Base-by-base conservation (phyloP, 257 asterid species). In the Orobanche coerulescens region DNA sequence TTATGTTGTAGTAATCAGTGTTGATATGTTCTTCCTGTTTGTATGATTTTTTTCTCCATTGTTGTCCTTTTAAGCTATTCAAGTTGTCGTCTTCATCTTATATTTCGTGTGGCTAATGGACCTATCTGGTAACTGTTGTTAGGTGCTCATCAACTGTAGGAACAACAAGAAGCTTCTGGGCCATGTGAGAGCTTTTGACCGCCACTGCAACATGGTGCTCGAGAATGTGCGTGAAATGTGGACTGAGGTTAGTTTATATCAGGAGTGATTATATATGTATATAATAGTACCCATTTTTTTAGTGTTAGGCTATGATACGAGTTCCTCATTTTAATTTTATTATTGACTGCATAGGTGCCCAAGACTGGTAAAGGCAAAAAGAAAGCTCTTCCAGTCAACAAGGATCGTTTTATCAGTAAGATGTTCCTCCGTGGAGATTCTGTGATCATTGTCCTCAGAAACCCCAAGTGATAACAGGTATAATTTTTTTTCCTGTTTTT, bases 401-500 rank as follows among this genome's bases (percentile, higher is more conserved):
- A 85, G 66, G 96, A 88, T 67, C 80, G 93, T 56, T 88, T 88
- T 52, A 88, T 88, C 14, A 88, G 95, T 72, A 85, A 88, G 73
- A 85, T 88, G 96, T 88, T 88, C 44, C 95, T 88, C 62, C 88
- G 96, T 23, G 96, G 96, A 58, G 96, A 88, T 72, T 88, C 96
- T 24, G 96, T 88, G 67, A 83, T 85, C 81, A 88, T 85, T 73
- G 96, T 85, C 69, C 94, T 81, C 70, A 69, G 94, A 46, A 85
- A 88, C 59, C 96, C 95, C 0, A 88, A 89, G 85, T 89, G 58
- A 69, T 4, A 47, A 6, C 26, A 47, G 53, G 53, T 47, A 18
- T 3, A 14, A 47, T 3, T 6, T 19, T 16, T 13, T 19, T 6
- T 16, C n/a, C n/a, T n/a, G n/a, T 15, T 43, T 4, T 43, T 22